Conservation (phyloP, 208 protist species). For the Sergeia podlipaevii region DNA sequence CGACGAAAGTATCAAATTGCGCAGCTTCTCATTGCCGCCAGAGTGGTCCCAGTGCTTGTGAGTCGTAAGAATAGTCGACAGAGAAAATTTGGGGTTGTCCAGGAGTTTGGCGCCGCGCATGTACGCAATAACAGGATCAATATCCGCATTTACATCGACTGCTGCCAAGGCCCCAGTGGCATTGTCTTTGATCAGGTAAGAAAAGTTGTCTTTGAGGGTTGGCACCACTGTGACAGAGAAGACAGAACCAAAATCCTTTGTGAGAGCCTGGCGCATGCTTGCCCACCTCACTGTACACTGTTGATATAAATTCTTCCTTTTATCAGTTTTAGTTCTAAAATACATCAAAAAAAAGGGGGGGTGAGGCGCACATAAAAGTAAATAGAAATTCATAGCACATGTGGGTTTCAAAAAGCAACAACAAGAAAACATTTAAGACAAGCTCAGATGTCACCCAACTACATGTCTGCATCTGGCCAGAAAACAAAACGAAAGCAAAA, state of each 20-base stretch:
- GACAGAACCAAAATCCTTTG: constrained; percentile 48
- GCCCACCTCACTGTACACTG: no score
- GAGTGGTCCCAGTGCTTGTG: constrained; percentile 95
- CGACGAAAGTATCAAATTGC: constrained; percentile 14
- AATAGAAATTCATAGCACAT: no score
- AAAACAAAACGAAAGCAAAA: no score
- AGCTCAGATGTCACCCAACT: no score
- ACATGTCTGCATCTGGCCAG: no score
- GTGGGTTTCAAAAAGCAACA: no score
- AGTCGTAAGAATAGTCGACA: constrained; percentile 83
- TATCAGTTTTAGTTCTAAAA: no score
- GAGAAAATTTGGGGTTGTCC: constrained; percentile 1
- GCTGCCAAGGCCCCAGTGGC: constrained; percentile 46
- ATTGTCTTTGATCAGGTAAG: constrained; percentile 86
- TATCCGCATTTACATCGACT: constrained; percentile 88
- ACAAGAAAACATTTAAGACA: no score
- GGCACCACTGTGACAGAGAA: constrained; percentile 82
- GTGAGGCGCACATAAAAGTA: no score
- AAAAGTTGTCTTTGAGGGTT: constrained; percentile 90
- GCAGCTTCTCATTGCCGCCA: constrained; percentile 80
- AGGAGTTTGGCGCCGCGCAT: constrained; percentile 23
- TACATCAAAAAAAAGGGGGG: no score
- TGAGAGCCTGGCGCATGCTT: constrained; percentile 29
- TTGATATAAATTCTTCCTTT: no score
- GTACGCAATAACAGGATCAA: constrained; percentile 47